Conservation (phyloP, 768 basidiomycete species). For the Lentinus tigrinus region DNA sequence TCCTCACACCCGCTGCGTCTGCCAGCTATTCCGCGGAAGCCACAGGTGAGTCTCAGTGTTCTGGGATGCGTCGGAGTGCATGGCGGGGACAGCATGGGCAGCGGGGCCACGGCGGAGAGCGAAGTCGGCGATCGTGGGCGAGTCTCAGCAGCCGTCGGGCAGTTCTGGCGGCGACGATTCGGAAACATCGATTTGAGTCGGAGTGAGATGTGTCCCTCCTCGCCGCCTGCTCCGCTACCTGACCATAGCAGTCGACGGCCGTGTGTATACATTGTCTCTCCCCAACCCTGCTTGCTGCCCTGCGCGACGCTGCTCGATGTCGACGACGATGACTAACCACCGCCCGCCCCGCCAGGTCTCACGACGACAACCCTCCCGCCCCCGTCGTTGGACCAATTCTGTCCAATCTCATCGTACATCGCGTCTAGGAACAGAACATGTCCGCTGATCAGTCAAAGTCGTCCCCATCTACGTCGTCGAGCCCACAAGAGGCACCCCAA, state of each 20-base stretch:
- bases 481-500: conserved; percentile 15
- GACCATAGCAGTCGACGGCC: too few relatives aligned
- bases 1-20: conserved; percentile 4
- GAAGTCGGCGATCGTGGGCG: conserved; percentile 3
- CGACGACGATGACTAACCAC: conserved; percentile 12
- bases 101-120: conserved; percentile 1
- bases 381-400: neutral
- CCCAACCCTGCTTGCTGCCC: neutral
- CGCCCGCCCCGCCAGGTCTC: conserved; percentile 14
- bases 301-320: neutral
- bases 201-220: conserved; percentile 26
- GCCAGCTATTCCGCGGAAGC: neutral
- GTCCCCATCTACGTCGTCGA: conserved; percentile 13
- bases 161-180: conserved; percentile 33
- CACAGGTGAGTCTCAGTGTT: neutral
- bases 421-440: conserved; percentile 15
- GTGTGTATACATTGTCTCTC: neutral
- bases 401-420: neutral
- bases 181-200: conserved; percentile 31
- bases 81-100: neutral
- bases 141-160: conserved; percentile 11
- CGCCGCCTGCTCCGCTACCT: conserved; percentile 27
- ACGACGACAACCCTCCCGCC: neutral
- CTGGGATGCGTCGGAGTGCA: neutral
- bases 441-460: conserved; percentile 22